Base-by-base conservation (phyloP, 176 grass and related monocot genomes). In the Eleusine indica region DNA sequence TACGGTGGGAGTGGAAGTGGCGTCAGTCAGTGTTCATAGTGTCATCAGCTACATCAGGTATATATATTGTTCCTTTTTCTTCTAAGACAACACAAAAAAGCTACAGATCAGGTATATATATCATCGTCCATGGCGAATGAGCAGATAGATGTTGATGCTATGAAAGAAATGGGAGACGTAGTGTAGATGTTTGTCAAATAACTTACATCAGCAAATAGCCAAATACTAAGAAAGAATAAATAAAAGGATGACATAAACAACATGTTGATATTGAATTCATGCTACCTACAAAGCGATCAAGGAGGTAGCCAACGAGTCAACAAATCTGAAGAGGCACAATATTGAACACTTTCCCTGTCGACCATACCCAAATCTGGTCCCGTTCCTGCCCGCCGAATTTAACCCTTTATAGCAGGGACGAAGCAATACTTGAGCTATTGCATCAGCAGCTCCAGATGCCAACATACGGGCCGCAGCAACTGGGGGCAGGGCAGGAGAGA, bases 291-390 rank as follows among this genome's bases (percentile, higher is more conserved):
- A 30, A 22, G 7, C 30, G 4, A 75, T 17, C 5, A 44, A 30
- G 75, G 58, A 64, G 40, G 38, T 65, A 48, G 77, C 41, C 3
- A 37, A 61, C 21, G 68, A 56, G 79, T 30, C 37, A 70, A 70
- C 66, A 70, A 81, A 81, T 81, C 66, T 70, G 68, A 82, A 62
- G 68, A 72, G 12, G 68, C 39, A 72, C 5, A 32, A 39, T 60
- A 73, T 82, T 82, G 41, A 82, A 48, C 69, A 82, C 80, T 62
- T 69, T 78, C 75, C 54, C 77, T 90, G 84, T 79, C 79, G 72
- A 82, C 63, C 43, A 84, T 78, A 49, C 53, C 79, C 88, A 43
- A 86, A 79, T 32, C 74, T 87, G 84, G 88, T 83, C 84, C 88
- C 75, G 49, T 79, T 35, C 60, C 49, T 68, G 25, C 60, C 49